Conservation (phyloP, 352 stramenopile species). For the Pythium dissotocum region DNA sequence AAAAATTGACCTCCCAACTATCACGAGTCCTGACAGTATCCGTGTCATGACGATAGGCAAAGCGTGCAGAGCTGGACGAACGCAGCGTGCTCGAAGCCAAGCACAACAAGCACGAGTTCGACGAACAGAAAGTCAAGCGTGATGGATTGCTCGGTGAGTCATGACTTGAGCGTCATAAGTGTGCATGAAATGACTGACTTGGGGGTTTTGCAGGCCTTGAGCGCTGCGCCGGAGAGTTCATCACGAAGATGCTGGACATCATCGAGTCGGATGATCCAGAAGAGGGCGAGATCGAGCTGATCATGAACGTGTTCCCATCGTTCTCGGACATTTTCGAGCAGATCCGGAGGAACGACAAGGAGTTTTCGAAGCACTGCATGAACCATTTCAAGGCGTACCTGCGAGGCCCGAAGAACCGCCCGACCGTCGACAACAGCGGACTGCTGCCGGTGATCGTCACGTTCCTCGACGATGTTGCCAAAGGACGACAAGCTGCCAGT, state of each 20-base stretch:
- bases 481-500: slow-evolving; percentile 57
- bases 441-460: slow-evolving; percentile 71
- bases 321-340: slow-evolving; percentile 88
- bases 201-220: slow-evolving; percentile 52
- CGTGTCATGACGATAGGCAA: slow-evolving; percentile 37
- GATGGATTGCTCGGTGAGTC: slow-evolving; percentile 73
- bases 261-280: slow-evolving; percentile 78
- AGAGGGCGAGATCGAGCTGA: slow-evolving; percentile 77
- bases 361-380: slow-evolving; percentile 86
- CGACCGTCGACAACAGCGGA: slow-evolving; percentile 68
- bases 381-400: slow-evolving; percentile 86
- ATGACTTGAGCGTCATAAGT: background rate
- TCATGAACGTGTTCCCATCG: slow-evolving; percentile 87
- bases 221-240: slow-evolving; percentile 82
- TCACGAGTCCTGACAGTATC: background rate
- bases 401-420: slow-evolving; percentile 82
- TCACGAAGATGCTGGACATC: slow-evolving; percentile 86
- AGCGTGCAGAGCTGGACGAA: slow-evolving; percentile 55
- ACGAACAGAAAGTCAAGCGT: slow-evolving; percentile 79
- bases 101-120: slow-evolving; percentile 75
- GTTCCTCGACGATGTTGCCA: slow-evolving; percentile 72
- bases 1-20: background rate
- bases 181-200: background rate
- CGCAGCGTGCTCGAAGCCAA: slow-evolving; percentile 77
- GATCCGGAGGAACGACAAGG: slow-evolving; percentile 71